A percentile compares a stretch with the other conserved stretches of the same genome.
Evolutionary conservation across 495 filamentous ascomycete species (phyloP).

Genomic region (Tuber indicum): DNA sequence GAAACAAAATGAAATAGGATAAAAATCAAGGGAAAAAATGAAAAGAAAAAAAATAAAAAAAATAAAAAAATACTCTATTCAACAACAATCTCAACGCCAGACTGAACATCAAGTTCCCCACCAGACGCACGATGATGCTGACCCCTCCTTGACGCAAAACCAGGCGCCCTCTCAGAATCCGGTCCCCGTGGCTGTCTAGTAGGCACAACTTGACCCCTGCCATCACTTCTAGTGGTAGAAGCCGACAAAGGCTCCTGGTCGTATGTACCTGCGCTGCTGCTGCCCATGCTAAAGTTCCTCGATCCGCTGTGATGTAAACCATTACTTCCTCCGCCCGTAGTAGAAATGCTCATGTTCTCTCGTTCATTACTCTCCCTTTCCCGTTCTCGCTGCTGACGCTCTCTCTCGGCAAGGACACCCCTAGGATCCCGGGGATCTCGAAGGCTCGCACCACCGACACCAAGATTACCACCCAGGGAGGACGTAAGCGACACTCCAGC

Average conservation of each 20-base stretch:
- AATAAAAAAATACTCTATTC: slow-evolving; percentile 31
- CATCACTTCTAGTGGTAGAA: slow-evolving; percentile 34
- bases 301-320: slow-evolving; percentile 11
- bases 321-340: slow-evolving; percentile 33
- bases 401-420: slow-evolving; percentile 39
- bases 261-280: slow-evolving; percentile 22
- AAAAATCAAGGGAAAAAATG: slow-evolving; percentile 14
- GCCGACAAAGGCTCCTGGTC: slow-evolving; percentile 32
- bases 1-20: background rate
- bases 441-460: slow-evolving; percentile 53
- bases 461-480: slow-evolving; percentile 42
- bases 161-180: slow-evolving; percentile 41
- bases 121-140: slow-evolving; percentile 37
- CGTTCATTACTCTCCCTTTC: slow-evolving; percentile 18
- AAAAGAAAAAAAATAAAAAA: no score
- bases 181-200: slow-evolving; percentile 41
- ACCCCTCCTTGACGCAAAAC: slow-evolving; percentile 37
- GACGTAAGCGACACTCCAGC: slow-evolving; percentile 53
- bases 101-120: slow-evolving; percentile 41
- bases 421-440: slow-evolving; percentile 46
- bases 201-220: slow-evolving; percentile 39
- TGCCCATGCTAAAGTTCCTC: slow-evolving; percentile 26
- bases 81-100: slow-evolving; percentile 41
- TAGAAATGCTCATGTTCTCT: slow-evolving; percentile 33
- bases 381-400: slow-evolving; percentile 24